A percentile compares a stretch with the other conserved stretches of the same genome.
Evolutionary conservation across 306 rosid genomes (phyloP).

Genomic region (Sesbania bispinosa): DNA sequence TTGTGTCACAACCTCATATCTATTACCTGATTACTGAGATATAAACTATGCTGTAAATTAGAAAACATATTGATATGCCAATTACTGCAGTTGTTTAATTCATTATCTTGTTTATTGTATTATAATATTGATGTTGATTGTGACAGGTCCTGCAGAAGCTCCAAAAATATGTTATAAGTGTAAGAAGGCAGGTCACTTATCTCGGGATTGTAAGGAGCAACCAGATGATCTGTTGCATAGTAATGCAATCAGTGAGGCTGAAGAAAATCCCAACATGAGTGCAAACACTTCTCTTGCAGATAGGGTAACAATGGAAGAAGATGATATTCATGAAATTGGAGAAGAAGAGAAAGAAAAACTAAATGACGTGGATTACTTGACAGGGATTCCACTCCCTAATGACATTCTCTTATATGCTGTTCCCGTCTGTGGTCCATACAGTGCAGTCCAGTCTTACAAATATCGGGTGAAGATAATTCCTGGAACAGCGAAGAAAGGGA

Average conservation of each 20-base stretch:
- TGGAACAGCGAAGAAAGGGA: conserved; percentile 85
- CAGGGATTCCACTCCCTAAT: conserved; percentile 85
- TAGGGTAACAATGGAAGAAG: conserved; percentile 87
- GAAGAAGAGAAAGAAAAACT: conserved; percentile 93
- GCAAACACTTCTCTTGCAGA: conserved; percentile 47
- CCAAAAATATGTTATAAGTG: conserved; percentile 89
- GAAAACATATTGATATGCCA: background rate
- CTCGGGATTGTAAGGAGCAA: conserved; percentile 84
- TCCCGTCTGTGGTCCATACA: conserved; percentile 93
- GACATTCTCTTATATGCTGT: conserved; percentile 88
- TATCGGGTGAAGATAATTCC: conserved; percentile 93
- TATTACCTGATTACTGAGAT: conserved; percentile 10
- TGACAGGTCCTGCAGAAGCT: conserved; percentile 62
- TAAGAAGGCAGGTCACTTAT: conserved; percentile 86
- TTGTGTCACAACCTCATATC: background rate
- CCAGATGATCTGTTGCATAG: conserved; percentile 35
- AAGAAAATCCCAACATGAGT: conserved; percentile 33
- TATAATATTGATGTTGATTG: conserved; percentile 3
- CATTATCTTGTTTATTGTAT: background rate
- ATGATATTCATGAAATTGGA: conserved; percentile 89
- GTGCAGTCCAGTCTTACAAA: conserved; percentile 81
- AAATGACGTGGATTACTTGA: conserved; percentile 91
- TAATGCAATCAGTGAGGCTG: conserved; percentile 45
- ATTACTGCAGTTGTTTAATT: background rate
- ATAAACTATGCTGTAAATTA: background rate